Evolutionary conservation across 1,284 basidiomycete genomes (phyloP).

Genomic region (Ceratobasidium sp.): DNA sequence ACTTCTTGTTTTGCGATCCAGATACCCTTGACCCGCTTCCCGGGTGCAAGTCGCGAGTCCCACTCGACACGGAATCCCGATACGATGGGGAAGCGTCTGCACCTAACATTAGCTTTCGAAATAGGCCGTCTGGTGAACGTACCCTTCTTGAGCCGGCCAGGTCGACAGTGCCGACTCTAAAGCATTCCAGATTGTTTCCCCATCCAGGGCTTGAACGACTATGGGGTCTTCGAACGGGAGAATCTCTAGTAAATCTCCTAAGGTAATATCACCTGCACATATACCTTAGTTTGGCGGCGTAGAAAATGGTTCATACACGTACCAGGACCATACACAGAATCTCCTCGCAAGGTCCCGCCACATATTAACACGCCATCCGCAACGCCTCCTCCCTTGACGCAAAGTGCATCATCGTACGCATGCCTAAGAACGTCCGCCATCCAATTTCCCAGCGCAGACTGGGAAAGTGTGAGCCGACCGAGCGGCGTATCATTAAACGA

Average conservation of each 20-base stretch:
- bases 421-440: conserved; percentile 88
- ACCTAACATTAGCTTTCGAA: conserved; percentile 8
- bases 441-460: conserved; percentile 90
- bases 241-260: conserved; percentile 89
- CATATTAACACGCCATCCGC: conserved; percentile 85
- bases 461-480: conserved; percentile 31
- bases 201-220: conserved; percentile 86
- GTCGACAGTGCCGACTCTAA: conserved; percentile 80
- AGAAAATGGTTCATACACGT: conserved; percentile 32
- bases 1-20: conserved; percentile 69
- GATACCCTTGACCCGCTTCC: conserved; percentile 78
- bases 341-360: conserved; percentile 82
- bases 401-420: conserved; percentile 84
- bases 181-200: conserved; percentile 83
- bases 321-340: conserved; percentile 88
- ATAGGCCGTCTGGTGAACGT: conserved; percentile 49
- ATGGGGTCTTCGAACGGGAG: conserved; percentile 90
- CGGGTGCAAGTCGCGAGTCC: conserved; percentile 81
- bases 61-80: conserved; percentile 89
- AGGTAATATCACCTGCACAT: conserved; percentile 72
- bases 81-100: conserved; percentile 87
- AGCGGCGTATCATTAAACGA: neutral
- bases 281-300: neutral
- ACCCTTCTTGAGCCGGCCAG: conserved; percentile 95
- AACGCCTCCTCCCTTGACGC: conserved; percentile 69